Evolutionary conservation across 345 rosid genomes (phyloP).

Genomic region (Raphanus raphanistrum): DNA sequence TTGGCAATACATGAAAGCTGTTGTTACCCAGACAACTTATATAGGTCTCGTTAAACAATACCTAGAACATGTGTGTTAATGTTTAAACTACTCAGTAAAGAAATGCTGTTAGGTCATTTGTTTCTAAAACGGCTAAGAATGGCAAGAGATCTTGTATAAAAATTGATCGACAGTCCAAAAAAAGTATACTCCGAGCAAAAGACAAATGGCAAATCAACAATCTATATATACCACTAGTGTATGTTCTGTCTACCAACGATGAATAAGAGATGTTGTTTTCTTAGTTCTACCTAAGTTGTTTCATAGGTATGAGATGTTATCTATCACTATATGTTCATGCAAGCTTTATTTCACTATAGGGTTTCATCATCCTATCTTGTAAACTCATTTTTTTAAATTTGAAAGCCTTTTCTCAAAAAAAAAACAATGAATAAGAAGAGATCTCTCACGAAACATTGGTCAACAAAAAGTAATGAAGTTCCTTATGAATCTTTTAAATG

Average conservation of each 20-base stretch:
- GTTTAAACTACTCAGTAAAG: background rate
- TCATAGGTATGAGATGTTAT: too few relatives aligned
- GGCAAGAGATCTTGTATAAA: background rate
- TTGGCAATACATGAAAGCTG: background rate
- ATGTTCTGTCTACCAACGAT: background rate
- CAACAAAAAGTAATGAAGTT: constrained; percentile 11
- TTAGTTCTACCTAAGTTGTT: too few relatives aligned
- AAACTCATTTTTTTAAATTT: too few relatives aligned
- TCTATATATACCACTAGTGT: constrained; percentile 8
- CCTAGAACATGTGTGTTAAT: constrained; percentile 11
- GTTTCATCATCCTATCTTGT: too few relatives aligned
- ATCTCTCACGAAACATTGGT: constrained; percentile 17
- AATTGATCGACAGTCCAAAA: background rate
- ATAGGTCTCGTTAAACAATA: constrained; percentile 1
- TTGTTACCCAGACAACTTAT: background rate
- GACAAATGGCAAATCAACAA: background rate
- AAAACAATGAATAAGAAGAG: background rate
- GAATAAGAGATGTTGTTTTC: constrained; percentile 12
- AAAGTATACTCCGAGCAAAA: constrained; percentile 3
- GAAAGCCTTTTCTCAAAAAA: too few relatives aligned
- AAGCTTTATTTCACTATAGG: too few relatives aligned
- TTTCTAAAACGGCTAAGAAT: background rate
- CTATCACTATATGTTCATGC: too few relatives aligned
- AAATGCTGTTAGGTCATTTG: background rate
- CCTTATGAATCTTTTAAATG: constrained; percentile 16